Conservation (phyloP, 495 filamentous ascomycete genomes). For the Penicillium samsonianum region DNA sequence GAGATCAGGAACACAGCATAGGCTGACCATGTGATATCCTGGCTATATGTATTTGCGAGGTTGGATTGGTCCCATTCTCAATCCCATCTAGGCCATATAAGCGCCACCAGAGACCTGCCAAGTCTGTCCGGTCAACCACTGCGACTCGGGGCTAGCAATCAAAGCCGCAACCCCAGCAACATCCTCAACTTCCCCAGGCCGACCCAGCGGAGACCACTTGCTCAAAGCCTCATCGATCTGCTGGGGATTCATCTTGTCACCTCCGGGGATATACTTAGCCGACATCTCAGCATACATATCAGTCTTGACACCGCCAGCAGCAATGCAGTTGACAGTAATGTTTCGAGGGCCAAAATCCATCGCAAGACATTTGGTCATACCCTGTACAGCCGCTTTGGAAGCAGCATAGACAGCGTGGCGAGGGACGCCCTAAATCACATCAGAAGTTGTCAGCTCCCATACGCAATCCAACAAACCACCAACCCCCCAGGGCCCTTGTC, state of each 20-base stretch:
- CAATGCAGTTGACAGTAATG: slow-evolving; percentile 55
- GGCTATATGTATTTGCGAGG: not conserved
- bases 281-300: slow-evolving; percentile 46
- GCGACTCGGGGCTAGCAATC: slow-evolving; percentile 46
- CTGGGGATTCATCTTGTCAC: slow-evolving; percentile 33
- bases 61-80: not conserved
- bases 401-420: slow-evolving; percentile 50
- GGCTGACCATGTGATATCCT: not conserved
- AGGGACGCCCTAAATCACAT: slow-evolving; percentile 23
- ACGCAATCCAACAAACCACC: not conserved
- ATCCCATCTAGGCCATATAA: slow-evolving; percentile 18
- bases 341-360: slow-evolving; percentile 54
- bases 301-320: slow-evolving; percentile 45
- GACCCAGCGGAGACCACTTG: slow-evolving; percentile 44
- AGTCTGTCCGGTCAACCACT: slow-evolving; percentile 57
- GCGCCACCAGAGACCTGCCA: slow-evolving; percentile 54
- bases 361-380: slow-evolving; percentile 57
- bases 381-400: slow-evolving; percentile 55
- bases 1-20: not conserved
- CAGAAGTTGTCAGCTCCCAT: not conserved
- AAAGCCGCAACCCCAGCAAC: slow-evolving; percentile 54
- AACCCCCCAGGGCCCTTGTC: too few relatives aligned
- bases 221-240: slow-evolving; percentile 29
- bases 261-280: slow-evolving; percentile 39
- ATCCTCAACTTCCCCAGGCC: slow-evolving; percentile 54